Base-by-base conservation (phyloP, 306 rosid genomes). In the Luffa aegyptiaca region DNA sequence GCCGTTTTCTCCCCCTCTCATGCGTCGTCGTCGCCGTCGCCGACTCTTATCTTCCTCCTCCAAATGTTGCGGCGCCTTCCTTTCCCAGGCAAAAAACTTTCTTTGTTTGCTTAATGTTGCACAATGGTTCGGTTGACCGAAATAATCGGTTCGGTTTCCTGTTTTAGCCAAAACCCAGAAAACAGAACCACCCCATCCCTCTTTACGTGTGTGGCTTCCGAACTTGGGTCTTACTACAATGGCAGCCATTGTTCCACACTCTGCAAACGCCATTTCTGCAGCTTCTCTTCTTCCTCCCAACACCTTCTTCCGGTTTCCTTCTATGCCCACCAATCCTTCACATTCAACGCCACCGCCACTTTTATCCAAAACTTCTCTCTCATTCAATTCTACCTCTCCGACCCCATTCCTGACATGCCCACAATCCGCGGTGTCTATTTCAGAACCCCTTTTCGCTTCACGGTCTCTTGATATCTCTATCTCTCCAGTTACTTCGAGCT, bases 251-350 rank as follows among this genome's bases (percentile, higher is more conserved):
- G 77, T 72, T 72, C n/a, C 58, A 11, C 37, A n/a, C 37, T 20
- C 74, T 18, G 16, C 74, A 68, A 52, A 46, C 65, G 49, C 69
- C 49, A 53, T 62, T 39, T 58, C 83, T 83, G 37, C 69, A 10
- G 0, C 26, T 73, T 39, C 84, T 75, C 64, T 80, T 83, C 59
- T 82, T 75, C 65, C 76, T 83, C 59, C 83, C 7, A 9, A 20
- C 13, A 65, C 41, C 76, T 61, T 61, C 41, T 62, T 82, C 17
- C 73, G 18, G 17, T 53, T 55, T 83, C 36, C 75, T 80, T 48
- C 62, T 55, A 41, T 44, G 36, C 75, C 75, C 75, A 20, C 18
- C 55, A 66, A 18, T 18, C 33, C 74, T 73, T 49, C 77, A 3
- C n/a, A 59, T 73, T 49, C 59, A 31, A 21, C 76, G 18, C 31